Percentiles rank a stretch among this genome's conserved stretches.
Evolutionary conservation across 169 alveolate species (phyloP).

Genomic region (Plasmodium berghei): DNA sequence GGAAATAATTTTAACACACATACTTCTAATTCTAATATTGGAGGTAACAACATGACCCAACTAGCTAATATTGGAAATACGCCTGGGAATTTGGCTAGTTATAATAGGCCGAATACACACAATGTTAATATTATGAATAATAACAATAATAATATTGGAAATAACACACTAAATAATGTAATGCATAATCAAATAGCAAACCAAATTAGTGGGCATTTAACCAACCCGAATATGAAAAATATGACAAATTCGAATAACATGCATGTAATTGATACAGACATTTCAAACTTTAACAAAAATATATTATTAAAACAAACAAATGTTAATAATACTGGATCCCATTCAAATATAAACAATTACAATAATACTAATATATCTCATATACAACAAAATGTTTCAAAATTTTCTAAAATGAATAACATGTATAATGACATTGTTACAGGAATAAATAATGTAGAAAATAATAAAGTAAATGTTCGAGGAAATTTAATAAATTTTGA

Average conservation of each 20-base stretch:
- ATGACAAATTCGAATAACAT: not conserved
- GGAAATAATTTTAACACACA: not conserved
- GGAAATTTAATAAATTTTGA: conserved; percentile 25
- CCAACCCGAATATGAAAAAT: not conserved
- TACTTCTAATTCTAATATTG: not conserved
- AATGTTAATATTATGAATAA: not conserved
- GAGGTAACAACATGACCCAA: not conserved
- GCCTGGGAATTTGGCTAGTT: no score
- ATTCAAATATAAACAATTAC: no score
- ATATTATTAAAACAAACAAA: no score
- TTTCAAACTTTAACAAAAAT: no score
- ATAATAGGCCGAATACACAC: no score
- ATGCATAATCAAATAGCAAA: not conserved
- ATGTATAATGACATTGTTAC: no score
- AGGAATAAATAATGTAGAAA: not conserved
- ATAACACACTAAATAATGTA: not conserved
- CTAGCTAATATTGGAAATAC: not conserved
- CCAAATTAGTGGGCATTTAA: not conserved
- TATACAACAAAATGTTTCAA: no score
- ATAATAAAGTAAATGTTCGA: not conserved
- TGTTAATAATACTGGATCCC: no score
- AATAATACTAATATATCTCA: no score
- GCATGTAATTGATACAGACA: not conserved
- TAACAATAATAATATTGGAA: not conserved
- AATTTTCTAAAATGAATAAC: no score